phyloP scores from a whole-genome alignment of 2,329 filamentous ascomycete species.

The Ophiostoma piceae region DNA sequence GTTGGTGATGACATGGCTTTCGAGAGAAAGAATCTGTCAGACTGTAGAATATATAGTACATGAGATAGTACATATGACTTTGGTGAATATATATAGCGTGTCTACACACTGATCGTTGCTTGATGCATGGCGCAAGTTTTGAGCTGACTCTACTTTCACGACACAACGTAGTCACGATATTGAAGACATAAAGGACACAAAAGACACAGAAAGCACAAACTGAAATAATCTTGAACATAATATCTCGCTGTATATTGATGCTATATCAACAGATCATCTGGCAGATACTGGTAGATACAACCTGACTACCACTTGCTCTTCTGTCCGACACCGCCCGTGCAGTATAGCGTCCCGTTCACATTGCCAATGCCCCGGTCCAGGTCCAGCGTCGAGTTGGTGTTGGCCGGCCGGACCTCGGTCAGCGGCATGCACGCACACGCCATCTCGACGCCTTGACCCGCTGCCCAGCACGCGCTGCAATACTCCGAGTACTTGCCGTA shows the following conservation, averaged over 20 bases:
- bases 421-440: conserved; percentile 23
- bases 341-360: conserved; percentile 19
- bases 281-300: background rate
- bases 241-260: background rate
- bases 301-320: background rate
- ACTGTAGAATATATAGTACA: too few species aligned
- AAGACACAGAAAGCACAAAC: too few species aligned
- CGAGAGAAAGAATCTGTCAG: too few species aligned
- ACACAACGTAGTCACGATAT: too few species aligned
- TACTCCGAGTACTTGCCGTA: conserved; percentile 28
- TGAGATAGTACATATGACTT: too few species aligned
- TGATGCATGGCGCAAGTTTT: too few species aligned
- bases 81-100: too few species aligned
- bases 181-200: too few species aligned
- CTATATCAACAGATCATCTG: background rate
- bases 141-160: too few species aligned
- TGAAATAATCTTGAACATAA: background rate
- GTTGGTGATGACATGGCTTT: too few species aligned
- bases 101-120: too few species aligned
- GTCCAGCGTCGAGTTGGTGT: conserved; percentile 23
- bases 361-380: conserved; percentile 23
- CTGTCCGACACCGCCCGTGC: conserved; percentile 18
- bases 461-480: conserved; percentile 24
- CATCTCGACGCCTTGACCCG: conserved; percentile 13
- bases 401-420: background rate